Evolutionary conservation across 2,329 filamentous ascomycete genomes (phyloP).

Genomic region (Fusarium cyanostomum): DNA sequence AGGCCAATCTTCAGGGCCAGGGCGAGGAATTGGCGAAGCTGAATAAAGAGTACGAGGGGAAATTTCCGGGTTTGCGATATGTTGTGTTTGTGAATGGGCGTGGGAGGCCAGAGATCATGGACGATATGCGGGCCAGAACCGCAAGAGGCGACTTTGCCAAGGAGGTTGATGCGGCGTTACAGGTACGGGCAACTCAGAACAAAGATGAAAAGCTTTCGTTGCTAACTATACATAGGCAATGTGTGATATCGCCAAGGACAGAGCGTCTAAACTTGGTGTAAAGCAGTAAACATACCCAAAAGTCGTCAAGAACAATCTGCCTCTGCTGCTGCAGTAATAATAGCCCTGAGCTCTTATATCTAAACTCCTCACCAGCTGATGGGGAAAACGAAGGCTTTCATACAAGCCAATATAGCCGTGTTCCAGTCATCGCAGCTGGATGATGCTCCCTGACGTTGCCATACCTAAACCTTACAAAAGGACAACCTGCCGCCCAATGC

Average conservation of each 20-base stretch:
- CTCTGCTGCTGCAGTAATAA: not conserved
- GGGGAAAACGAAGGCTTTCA: not conserved
- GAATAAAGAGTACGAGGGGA: slow-evolving; percentile 82
- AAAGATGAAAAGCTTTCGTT: not conserved
- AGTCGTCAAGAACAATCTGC: not conserved
- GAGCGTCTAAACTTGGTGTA: slow-evolving; percentile 58
- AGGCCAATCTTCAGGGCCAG: slow-evolving; percentile 75
- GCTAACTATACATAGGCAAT: slow-evolving; percentile 69
- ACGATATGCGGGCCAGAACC: slow-evolving; percentile 82
- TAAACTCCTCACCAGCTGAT: not conserved
- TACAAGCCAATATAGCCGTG: not conserved
- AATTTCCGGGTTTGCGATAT: slow-evolving; percentile 84
- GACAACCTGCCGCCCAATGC: slow-evolving; percentile 15
- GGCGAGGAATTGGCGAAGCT: slow-evolving; percentile 69
- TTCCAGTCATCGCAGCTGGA: slow-evolving; percentile 1
- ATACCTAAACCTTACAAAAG: slow-evolving; percentile 10
- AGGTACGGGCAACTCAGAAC: slow-evolving; percentile 60
- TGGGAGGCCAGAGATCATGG: slow-evolving; percentile 77
- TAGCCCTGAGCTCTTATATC: slow-evolving; percentile 11
- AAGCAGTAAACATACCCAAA: slow-evolving; percentile 5
- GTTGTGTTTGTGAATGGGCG: slow-evolving; percentile 93
- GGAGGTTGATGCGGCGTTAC: slow-evolving; percentile 78
- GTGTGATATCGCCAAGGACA: slow-evolving; percentile 88
- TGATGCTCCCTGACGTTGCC: slow-evolving; percentile 8
- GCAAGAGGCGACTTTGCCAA: slow-evolving; percentile 68